phyloP scores from a whole-genome alignment of 805 yeast species.

The Pichia exigua region DNA sequence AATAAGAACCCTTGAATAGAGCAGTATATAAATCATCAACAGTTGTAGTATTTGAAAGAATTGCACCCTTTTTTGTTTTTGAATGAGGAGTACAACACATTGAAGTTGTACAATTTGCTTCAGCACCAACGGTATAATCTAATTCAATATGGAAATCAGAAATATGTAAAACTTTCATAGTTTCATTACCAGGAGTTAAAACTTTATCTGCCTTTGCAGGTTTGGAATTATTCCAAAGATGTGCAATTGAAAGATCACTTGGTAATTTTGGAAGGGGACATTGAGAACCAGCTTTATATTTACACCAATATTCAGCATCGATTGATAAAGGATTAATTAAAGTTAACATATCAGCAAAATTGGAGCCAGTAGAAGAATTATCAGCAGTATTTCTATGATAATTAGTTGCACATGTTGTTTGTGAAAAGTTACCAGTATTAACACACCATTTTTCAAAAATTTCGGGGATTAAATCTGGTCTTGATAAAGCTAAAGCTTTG shows the following conservation, averaged over 20 bases:
- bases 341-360: slow-evolving; percentile 43
- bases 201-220: slow-evolving; percentile 36
- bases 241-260: slow-evolving; percentile 32
- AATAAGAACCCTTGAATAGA: slow-evolving; percentile 11
- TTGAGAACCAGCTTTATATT: slow-evolving; percentile 37
- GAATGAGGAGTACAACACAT: slow-evolving; percentile 58
- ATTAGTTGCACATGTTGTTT: slow-evolving; percentile 24
- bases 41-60: background rate
- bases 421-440: slow-evolving; percentile 23
- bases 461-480: slow-evolving; percentile 35
- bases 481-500: slow-evolving; percentile 29
- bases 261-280: slow-evolving; percentile 52
- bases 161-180: slow-evolving; percentile 56
- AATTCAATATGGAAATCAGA: slow-evolving; percentile 60
- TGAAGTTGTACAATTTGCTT: slow-evolving; percentile 46
- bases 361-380: slow-evolving; percentile 33
- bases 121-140: slow-evolving; percentile 46
- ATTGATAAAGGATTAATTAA: slow-evolving; percentile 43
- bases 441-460: slow-evolving; percentile 39
- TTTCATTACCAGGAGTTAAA: slow-evolving; percentile 31
- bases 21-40: slow-evolving; percentile 7
- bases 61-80: slow-evolving; percentile 5
- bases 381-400: slow-evolving; percentile 33
- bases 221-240: slow-evolving; percentile 36
- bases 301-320: slow-evolving; percentile 59